A percentile compares a stretch with the other conserved stretches of the same genome.
Conservation (phyloP, 352 stramenopile species). For the Halophytophthora polymorphica region DNA sequence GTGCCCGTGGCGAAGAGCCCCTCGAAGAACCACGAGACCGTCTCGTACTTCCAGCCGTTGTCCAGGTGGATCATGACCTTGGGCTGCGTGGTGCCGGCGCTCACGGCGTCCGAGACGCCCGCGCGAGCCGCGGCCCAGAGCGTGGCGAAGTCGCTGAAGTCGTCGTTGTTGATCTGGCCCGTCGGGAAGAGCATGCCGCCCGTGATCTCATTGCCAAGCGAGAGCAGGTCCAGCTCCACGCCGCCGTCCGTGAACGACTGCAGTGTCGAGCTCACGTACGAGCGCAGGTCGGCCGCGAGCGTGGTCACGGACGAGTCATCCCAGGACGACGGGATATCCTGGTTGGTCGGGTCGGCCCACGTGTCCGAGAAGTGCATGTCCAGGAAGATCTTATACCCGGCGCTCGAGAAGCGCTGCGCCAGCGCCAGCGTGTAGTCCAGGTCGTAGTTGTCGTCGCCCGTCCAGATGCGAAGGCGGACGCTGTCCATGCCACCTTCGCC, state of each 20-base stretch:
- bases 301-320: conserved; percentile 18
- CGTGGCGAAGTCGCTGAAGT: conserved; percentile 24
- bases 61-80: conserved; percentile 35
- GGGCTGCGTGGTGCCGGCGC: conserved; percentile 17
- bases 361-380: conserved; percentile 37
- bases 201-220: conserved; percentile 33
- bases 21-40: conserved; percentile 29
- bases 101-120: conserved; percentile 23
- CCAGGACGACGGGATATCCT: conserved; percentile 17
- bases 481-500: conserved; percentile 28
- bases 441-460: conserved; percentile 15
- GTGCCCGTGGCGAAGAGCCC: conserved; percentile 24
- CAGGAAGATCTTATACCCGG: conserved; percentile 29
- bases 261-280: conserved; percentile 29
- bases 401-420: conserved; percentile 25
- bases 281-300: conserved; percentile 11
- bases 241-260: conserved; percentile 26
- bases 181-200: conserved; percentile 28
- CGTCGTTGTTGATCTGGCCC: conserved; percentile 21
- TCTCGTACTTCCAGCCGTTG: conserved; percentile 31
- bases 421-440: conserved; percentile 23
- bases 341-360: conserved; percentile 21
- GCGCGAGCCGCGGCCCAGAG: conserved; percentile 24
- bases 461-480: conserved; percentile 32
- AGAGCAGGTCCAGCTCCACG: conserved; percentile 24